Evolutionary conservation across 1,139 yeast species (phyloP).

Genomic region (Sugiyamaella paludigena): DNA sequence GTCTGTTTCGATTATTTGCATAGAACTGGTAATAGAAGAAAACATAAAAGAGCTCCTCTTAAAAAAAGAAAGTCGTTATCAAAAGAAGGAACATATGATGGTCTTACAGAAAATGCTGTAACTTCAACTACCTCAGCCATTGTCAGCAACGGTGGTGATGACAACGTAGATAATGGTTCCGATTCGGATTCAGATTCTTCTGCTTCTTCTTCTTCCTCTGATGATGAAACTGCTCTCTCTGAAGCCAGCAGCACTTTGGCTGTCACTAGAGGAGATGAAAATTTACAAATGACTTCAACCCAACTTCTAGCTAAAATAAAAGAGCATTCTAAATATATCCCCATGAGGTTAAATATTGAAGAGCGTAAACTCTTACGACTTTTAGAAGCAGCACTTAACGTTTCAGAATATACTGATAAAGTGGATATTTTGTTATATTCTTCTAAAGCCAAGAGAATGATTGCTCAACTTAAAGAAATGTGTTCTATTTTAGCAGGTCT

Average conservation of each 20-base stretch:
- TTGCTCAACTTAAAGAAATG: constrained; percentile 65
- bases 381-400: constrained; percentile 68
- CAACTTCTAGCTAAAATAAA: constrained; percentile 40
- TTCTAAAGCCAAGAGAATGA: constrained; percentile 63
- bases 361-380: constrained; percentile 64
- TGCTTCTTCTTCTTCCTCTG: constrained; percentile 20
- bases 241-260: constrained; percentile 26
- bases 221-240: constrained; percentile 21
- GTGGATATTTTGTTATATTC: constrained; percentile 64
- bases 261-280: constrained; percentile 28
- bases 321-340: constrained; percentile 54
- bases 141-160: constrained; percentile 20
- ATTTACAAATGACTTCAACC: constrained; percentile 20
- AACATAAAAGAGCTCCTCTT: constrained; percentile 30
- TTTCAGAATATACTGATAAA: constrained; percentile 71
- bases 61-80: constrained; percentile 29
- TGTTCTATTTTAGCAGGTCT: constrained; percentile 72
- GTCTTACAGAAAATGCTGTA: constrained; percentile 17
- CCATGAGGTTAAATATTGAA: constrained; percentile 60
- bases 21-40: constrained; percentile 54
- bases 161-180: constrained; percentile 11
- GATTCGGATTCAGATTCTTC: constrained; percentile 2
- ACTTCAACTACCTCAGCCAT: constrained; percentile 13
- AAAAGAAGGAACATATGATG: constrained; percentile 19
- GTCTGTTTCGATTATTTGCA: constrained; percentile 67